Evolutionary conservation across 1,284 basidiomycete genomes (phyloP), one percentile per base, ranked within the genome.

Genomic region (Xerocomus minutiporus): DNA sequence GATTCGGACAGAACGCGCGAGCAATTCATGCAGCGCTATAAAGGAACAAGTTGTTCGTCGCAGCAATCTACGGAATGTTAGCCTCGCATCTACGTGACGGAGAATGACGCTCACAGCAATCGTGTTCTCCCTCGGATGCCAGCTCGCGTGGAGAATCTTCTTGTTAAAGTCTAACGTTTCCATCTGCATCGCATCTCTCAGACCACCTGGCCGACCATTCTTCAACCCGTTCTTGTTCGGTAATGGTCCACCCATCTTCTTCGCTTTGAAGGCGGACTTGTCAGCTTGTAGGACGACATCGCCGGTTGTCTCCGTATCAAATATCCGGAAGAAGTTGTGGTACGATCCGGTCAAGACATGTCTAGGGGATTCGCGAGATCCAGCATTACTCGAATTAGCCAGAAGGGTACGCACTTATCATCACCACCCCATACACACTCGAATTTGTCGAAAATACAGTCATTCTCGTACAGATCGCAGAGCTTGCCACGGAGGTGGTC

Each of bases 321-420:
- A 98, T 81, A 99, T 95, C 73, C 96, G 93, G 88, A 99, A 97
- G 76, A 97, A 98, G 75, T 99, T 99, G 79, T 98, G 95, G 76
- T 99, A 99, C 46, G 95, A 97, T 47, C 97, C 97, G 13, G 97
- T 98, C 62, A 97, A 76, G 57, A 97, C 92, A 71, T 94, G 86
- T 66, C 94, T 97, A 35, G 9, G 17, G 31, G 23, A 47, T 23
- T 36, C 57, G 52, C 43, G 51, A 61, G 25, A 41, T 60, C 26
- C 41, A 40, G 15, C 26, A 40, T 45, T 8, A 42, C 51, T 46
- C 15, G 46, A 54, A 46, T 41, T 41, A 25, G 42, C 49, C 20
- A 53, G 20, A 35, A 47, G 50, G 57, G 55, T 26, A 83, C 93
- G 69, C 71, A 97, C 94, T 88, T 86, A 71, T 96, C 93, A 67